Evolutionary conservation across 2,329 filamentous ascomycete genomes (phyloP).

Genomic region (Ilyonectria sp.): DNA sequence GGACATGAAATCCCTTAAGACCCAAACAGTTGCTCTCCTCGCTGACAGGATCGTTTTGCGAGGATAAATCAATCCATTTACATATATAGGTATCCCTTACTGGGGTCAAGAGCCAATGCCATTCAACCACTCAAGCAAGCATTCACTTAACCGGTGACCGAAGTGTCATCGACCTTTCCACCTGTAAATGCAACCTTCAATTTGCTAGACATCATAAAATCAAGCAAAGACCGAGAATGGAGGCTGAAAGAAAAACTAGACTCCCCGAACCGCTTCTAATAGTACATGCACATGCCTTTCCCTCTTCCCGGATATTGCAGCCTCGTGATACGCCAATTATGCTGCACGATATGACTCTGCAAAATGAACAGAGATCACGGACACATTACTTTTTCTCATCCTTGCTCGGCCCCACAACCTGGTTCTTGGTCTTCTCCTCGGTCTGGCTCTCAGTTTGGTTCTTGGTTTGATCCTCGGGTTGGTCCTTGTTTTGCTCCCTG

Average conservation of each 20-base stretch:
- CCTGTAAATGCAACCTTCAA: neutral
- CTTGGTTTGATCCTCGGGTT: constrained; percentile 20
- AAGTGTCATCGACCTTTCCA: too few species aligned
- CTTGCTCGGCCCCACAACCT: constrained; percentile 10
- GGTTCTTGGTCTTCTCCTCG: constrained; percentile 31
- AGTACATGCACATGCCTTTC: constrained; percentile 5
- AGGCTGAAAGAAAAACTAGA: neutral
- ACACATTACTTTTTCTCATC: constrained; percentile 23
- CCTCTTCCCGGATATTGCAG: constrained; percentile 6
- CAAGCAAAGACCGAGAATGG: neutral
- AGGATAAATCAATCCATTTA: too few species aligned
- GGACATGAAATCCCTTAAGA: too few species aligned
- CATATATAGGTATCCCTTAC: too few species aligned
- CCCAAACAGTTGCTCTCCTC: too few species aligned
- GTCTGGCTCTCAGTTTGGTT: constrained; percentile 12
- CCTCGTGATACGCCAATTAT: constrained; percentile 29
- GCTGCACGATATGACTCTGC: constrained; percentile 30
- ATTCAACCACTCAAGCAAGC: too few species aligned
- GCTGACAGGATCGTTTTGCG: too few species aligned
- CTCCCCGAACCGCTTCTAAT: neutral
- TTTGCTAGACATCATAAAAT: neutral
- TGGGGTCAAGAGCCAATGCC: too few species aligned
- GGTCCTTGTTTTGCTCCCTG: constrained; percentile 30
- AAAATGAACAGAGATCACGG: constrained; percentile 9
- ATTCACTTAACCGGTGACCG: too few species aligned